Base-by-base conservation (phyloP, 169 alveolate genomes). In the Cryptosporidium sp. region DNA sequence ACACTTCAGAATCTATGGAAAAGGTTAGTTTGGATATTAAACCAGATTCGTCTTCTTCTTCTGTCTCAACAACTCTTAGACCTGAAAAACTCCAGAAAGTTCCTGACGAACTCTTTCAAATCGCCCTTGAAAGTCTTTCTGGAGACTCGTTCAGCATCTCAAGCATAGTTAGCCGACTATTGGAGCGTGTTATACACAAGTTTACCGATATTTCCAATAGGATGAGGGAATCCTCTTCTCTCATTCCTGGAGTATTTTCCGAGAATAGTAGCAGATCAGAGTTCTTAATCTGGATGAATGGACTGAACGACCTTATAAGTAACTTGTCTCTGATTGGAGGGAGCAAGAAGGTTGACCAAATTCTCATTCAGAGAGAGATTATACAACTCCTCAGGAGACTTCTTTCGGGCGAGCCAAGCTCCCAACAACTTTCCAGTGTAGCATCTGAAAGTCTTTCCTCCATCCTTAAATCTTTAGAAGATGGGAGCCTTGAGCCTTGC, bases 271-370 rank as follows among this genome's bases (percentile, higher is more conserved):
- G 5, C 10, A 55, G 14, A 26, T 37, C 55, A 16, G 31, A 23
- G 21, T 69, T 69, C n/a, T 8, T 35, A 41, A 3, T 14, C 0
- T 70, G 84, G 84, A 50, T 70, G 84, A 50, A 51, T 10, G 84
- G 84, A 23, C 37, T 70, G 1, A 35, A 58, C n/a, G 84, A 70
- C n/a, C 48, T 70, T 1, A 9, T 70, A 0, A 26, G 37, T 7
- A 70, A 70, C 43, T 43, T 70, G 69, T 23, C 84, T 29, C 37
- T 70, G 67, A 70, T 70, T 45, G 69, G 84, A 9, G 58, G 58
- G 10, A 70, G 58, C 67, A 70, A 48, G 31, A 70, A 70, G 67
- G 41, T 70, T 48, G 84, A 70, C 48, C 41, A 43, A 10, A 35
- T 18, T 26, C 51, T 58, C 3, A 21, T 70, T 7, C 84, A 70